phyloP scores from a whole-genome alignment of 2,329 filamentous ascomycete genomes.

The Pseudocercospora cruenta region DNA sequence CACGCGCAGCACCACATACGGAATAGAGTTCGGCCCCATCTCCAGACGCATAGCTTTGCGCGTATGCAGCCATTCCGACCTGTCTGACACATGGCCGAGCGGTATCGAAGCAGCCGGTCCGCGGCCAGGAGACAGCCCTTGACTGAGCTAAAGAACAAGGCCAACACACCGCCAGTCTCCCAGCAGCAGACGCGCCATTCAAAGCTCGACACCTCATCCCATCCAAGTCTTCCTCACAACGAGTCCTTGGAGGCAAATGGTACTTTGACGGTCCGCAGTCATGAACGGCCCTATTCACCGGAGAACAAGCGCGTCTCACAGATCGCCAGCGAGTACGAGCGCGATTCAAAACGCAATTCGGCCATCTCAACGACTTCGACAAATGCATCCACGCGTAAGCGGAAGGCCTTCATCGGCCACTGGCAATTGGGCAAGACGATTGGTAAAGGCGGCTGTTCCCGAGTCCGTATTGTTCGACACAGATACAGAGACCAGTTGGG shows the following conservation, averaged over 20 bases:
- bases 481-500: conserved; percentile 74
- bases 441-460: conserved; percentile 85
- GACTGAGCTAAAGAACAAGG: conserved; percentile 33
- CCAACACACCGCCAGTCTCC: conserved; percentile 35
- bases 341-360: conserved; percentile 56
- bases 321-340: conserved; percentile 49
- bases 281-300: conserved; percentile 37
- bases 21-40: conserved; percentile 13
- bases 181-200: conserved; percentile 21
- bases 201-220: conserved; percentile 29
- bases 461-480: conserved; percentile 85
- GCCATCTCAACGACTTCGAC: conserved; percentile 61
- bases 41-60: conserved; percentile 13
- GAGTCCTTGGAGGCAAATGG: conserved; percentile 51
- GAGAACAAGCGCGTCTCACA: conserved; percentile 60
- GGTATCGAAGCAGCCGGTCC: conserved; percentile 31
- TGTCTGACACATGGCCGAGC: conserved; percentile 35
- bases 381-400: conserved; percentile 53
- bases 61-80: conserved; percentile 10
- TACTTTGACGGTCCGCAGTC: conserved; percentile 46
- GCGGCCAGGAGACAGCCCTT: conserved; percentile 36
- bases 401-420: conserved; percentile 79
- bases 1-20: conserved; percentile 17
- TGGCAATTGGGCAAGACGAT: conserved; percentile 91
- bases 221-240: conserved; percentile 44